These are phyloP conservation scores for Hemileia vastatrix DNA, from an alignment of 1,284 basidiomycete species.

Conservation along the genomic window DNA sequence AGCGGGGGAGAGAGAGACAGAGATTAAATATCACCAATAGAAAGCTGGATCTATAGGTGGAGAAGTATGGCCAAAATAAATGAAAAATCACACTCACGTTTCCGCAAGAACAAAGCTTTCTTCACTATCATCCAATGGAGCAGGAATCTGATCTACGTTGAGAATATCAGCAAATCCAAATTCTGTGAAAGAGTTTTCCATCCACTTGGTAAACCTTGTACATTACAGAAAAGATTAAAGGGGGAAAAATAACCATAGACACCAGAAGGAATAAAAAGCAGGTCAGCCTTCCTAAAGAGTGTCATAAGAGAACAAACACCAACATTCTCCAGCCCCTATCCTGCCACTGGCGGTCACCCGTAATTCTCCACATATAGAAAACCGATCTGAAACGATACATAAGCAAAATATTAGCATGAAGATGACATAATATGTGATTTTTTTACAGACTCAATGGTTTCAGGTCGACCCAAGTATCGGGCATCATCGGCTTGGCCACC, in stretches of 20 bases:
- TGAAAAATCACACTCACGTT: constrained; percentile 46
- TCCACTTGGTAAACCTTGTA: constrained; percentile 48
- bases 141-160: constrained; percentile 46
- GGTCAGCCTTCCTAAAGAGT: not conserved
- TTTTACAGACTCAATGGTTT: constrained; percentile 52
- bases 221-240: not conserved
- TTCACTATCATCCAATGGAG: constrained; percentile 44
- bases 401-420: not conserved
- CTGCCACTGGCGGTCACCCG: constrained; percentile 52
- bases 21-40: constrained; percentile 31
- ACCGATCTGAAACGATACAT: constrained; percentile 32
- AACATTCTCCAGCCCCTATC: constrained; percentile 52
- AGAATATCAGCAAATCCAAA: constrained; percentile 44
- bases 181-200: constrained; percentile 43
- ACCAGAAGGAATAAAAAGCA: too few relatives aligned
- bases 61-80: not conserved
- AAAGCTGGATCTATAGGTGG: constrained; percentile 46
- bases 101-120: constrained; percentile 53
- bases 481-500: constrained; percentile 35
- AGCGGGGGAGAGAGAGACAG: not conserved
- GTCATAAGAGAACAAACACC: not conserved
- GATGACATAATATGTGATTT: too few relatives aligned
- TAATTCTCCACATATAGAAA: constrained; percentile 51
- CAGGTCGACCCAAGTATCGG: constrained; percentile 48
- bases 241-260: too few relatives aligned